phyloP scores from a whole-genome alignment of 768 basidiomycete genomes.

The Xerocomellus amylosporus region DNA sequence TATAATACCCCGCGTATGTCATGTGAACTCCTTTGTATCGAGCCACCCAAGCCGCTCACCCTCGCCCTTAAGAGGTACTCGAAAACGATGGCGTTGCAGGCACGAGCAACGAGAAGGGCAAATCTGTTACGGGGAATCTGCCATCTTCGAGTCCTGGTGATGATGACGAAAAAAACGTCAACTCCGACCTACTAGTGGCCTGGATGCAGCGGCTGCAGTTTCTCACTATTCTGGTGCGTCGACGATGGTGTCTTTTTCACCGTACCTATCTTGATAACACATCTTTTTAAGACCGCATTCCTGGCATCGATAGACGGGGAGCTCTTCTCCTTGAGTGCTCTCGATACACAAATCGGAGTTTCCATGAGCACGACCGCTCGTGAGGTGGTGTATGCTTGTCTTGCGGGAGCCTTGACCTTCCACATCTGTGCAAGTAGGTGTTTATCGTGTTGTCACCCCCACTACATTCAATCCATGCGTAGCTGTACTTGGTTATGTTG shows the following conservation, averaged over 20 bases:
- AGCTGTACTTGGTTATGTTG: constrained; percentile 29
- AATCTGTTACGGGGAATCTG: neutral
- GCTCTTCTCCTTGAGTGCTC: constrained; percentile 26
- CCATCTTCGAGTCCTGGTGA: neutral
- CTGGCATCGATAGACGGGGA: constrained; percentile 27
- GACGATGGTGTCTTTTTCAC: neutral
- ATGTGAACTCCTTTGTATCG: neutral
- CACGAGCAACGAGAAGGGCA: constrained; percentile 1
- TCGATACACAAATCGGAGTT: constrained; percentile 19
- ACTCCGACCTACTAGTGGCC: constrained; percentile 19
- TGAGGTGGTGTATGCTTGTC: constrained; percentile 28
- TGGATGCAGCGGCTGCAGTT: constrained; percentile 30
- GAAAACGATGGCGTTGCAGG: constrained; percentile 8
- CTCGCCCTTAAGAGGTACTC: neutral
- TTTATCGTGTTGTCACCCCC: neutral
- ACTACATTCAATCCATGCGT: neutral
- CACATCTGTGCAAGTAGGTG: constrained; percentile 30
- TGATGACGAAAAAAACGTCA: constrained; percentile 3
- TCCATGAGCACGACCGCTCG: constrained; percentile 6
- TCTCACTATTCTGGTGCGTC: constrained; percentile 29
- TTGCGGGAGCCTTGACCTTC: constrained; percentile 31
- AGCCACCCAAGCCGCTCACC: neutral
- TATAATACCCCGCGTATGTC: constrained; percentile 18
- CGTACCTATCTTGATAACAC: neutral
- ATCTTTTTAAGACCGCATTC: constrained; percentile 28